Percentiles rank a stretch among this genome's conserved stretches.
These are phyloP conservation scores for Pseudozyma pruni DNA, from an alignment of 1,284 basidiomycete species.

Conservation along the genomic window DNA sequence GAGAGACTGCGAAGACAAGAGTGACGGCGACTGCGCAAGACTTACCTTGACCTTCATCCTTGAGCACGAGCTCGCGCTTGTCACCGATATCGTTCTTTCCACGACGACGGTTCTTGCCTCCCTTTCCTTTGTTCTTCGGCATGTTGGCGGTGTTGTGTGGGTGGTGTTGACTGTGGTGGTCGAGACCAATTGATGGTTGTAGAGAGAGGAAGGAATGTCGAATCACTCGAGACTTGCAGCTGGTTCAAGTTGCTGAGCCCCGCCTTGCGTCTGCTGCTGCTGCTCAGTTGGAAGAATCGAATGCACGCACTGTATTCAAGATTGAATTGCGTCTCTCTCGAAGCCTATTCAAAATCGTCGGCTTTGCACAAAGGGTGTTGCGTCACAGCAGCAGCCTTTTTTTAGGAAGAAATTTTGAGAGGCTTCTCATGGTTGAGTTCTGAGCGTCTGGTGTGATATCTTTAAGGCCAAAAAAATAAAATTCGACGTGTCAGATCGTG, in stretches of 20 bases:
- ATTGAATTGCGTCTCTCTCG: background rate
- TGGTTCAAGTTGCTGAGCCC: no score
- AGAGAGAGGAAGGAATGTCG: no score
- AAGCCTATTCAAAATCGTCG: background rate
- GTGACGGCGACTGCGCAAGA: conserved; percentile 13
- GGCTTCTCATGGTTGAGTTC: background rate
- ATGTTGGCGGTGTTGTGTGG: conserved; percentile 9
- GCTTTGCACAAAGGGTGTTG: background rate
- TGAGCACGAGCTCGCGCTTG: conserved; percentile 98
- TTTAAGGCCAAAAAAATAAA: background rate
- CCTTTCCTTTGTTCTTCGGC: conserved; percentile 73
- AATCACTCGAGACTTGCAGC: no score
- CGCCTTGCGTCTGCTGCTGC: no score
- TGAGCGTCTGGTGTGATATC: background rate
- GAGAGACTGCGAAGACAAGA: background rate
- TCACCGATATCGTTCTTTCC: conserved; percentile 99
- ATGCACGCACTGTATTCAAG: background rate
- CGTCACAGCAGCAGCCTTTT: background rate
- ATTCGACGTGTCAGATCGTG: background rate
- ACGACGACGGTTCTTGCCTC: conserved; percentile 98
- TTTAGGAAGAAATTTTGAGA: conserved; percentile 1
- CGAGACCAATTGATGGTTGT: conserved; percentile 7
- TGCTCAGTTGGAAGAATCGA: background rate
- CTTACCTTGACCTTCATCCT: conserved; percentile 91
- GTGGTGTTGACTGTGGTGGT: background rate